A percentile compares a stretch with the other conserved stretches of the same genome.
Conservation (phyloP, 2,329 filamentous ascomycete genomes). For the Penicillium psychrosexuale region DNA sequence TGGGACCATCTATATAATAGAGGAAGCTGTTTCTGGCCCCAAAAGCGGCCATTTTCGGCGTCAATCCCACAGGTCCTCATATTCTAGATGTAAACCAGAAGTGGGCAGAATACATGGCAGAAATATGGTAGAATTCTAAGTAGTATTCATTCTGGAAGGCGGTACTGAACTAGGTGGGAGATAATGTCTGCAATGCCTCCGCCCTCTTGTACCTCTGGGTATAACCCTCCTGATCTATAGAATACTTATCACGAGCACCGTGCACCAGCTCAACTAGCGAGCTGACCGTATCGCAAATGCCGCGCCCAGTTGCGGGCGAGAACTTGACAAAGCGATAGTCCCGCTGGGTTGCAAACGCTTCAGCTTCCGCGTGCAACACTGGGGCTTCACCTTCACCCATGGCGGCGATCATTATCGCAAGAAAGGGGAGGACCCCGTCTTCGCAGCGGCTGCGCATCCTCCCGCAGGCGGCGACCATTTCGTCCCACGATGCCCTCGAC, state of each 20-base stretch:
- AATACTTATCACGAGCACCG: conserved; percentile 9
- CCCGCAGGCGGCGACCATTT: conserved; percentile 1
- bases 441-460: conserved; percentile 1
- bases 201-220: conserved; percentile 1
- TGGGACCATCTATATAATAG: no score
- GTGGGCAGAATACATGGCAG: no score
- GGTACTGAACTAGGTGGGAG: background rate
- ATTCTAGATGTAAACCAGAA: no score
- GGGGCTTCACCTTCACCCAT: conserved; percentile 1
- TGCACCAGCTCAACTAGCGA: conserved; percentile 10
- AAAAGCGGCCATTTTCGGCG: no score
- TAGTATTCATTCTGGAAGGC: no score
- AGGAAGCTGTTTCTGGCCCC: no score
- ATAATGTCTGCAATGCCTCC: background rate
- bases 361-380: conserved; percentile 6
- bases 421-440: conserved; percentile 3
- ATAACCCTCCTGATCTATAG: conserved; percentile 3
- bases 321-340: conserved; percentile 9
- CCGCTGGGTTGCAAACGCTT: conserved; percentile 11
- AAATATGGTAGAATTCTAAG: no score
- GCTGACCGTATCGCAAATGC: conserved; percentile 10
- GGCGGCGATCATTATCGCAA: conserved; percentile 3
- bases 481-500: conserved; percentile 1
- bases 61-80: no score
- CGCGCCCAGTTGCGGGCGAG: conserved; percentile 5